phyloP scores from a whole-genome alignment of 1,284 basidiomycete species.

The Leccinum huronense region DNA sequence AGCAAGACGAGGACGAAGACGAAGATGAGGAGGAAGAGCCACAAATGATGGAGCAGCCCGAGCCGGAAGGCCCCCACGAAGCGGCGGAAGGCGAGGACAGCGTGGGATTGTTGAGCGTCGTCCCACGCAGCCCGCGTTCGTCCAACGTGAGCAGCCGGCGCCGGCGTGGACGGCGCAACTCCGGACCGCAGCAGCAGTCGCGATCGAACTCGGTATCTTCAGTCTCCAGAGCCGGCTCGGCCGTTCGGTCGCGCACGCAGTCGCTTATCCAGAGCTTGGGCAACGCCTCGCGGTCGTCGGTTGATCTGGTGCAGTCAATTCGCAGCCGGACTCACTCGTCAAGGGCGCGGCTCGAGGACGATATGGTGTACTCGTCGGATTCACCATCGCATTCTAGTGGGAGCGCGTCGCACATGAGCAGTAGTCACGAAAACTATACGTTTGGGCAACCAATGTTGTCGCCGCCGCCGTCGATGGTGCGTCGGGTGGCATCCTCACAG shows the following conservation, averaged over 20 bases:
- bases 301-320: constrained; percentile 53
- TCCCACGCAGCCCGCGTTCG: constrained; percentile 52
- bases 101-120: constrained; percentile 57
- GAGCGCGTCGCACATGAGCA: constrained; percentile 45
- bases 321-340: constrained; percentile 56
- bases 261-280: constrained; percentile 63
- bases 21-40: constrained; percentile 40
- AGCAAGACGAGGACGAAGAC: constrained; percentile 42
- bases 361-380: constrained; percentile 42
- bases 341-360: constrained; percentile 59
- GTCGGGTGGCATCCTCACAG: constrained; percentile 20
- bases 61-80: constrained; percentile 53
- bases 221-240: constrained; percentile 50
- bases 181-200: constrained; percentile 34
- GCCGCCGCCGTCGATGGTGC: constrained; percentile 20
- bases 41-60: constrained; percentile 52
- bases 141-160: constrained; percentile 49
- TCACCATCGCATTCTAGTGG: constrained; percentile 49
- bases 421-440: constrained; percentile 65
- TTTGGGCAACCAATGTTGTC: constrained; percentile 56
- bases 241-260: constrained; percentile 56
- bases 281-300: constrained; percentile 57
- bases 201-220: constrained; percentile 41
- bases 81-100: constrained; percentile 68
- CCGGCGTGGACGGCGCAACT: constrained; percentile 33